Base-by-base conservation (phyloP, 2,329 filamentous ascomycete genomes). In the Canariomyces notabilis region DNA sequence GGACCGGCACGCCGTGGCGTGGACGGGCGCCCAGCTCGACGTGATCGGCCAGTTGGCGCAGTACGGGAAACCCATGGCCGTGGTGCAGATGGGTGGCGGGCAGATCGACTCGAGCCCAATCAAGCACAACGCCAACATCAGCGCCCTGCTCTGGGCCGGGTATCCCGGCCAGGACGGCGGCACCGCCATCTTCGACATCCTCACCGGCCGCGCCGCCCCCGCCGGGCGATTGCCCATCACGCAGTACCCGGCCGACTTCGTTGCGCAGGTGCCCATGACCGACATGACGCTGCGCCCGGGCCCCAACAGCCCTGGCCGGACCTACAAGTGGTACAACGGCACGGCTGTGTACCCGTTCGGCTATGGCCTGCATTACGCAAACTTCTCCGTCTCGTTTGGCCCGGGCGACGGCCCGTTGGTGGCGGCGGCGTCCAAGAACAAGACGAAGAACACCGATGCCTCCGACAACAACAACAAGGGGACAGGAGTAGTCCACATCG, bases 121-220 rank as follows among this genome's bases (percentile, higher is more conserved):
- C 9, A 60, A 62, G 3, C 73, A n/a, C n/a, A n/a, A 75, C 45
- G 49, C 60, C 2, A 70, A 71, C 42, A 67, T 81, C 47, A 69
- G 66, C 36, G 67, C 73, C 1, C 58, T 82, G 0, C 54, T 82
- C 0, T 82, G 78, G 78, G 74, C 67, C 0, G 75, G 76, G 1
- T 81, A 76, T 49, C 78, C 79, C 0, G 77, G 79, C 1, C 78
- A 82, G 59, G 72, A 74, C 37, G 79, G 79, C 14, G 79, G 79
- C 6, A 62, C 64, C 4, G 79, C 78, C 0, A 59, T 80, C 5
- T 61, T 79, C 35, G 68, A 79, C 47, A 67, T 80, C 40, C 49
- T 81, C 31, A 72, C 67, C 14, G 79, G 79, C 1, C 64, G 64
- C 5, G 63, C 58, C 5, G 64, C 73, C 1, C 75, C 75, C 2